A percentile compares a stretch with the other conserved stretches of the same genome.
These are phyloP conservation scores for Yamadazyma dushanensis DNA, from an alignment of 1,139 yeast genomes.

Conservation along the genomic window DNA sequence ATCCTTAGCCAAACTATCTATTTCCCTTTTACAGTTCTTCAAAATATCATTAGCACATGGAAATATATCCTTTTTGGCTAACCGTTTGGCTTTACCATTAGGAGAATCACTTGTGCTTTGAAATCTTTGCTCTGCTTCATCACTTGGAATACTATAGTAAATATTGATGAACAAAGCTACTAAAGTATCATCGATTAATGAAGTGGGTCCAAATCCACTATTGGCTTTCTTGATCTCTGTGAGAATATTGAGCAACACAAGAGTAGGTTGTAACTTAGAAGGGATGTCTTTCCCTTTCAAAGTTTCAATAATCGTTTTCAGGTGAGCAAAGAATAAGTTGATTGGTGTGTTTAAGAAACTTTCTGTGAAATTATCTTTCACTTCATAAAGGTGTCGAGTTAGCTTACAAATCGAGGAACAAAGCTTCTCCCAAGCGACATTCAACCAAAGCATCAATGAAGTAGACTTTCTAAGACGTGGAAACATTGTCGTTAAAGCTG, in stretches of 20 bases:
- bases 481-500: conserved; percentile 57
- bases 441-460: conserved; percentile 66
- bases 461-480: conserved; percentile 75
- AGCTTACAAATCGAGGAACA: conserved; percentile 50
- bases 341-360: conserved; percentile 47
- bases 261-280: conserved; percentile 24
- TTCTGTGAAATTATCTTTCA: conserved; percentile 56
- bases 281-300: conserved; percentile 32
- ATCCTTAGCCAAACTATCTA: conserved; percentile 32
- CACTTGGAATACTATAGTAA: conserved; percentile 26
- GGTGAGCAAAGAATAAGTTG: conserved; percentile 43
- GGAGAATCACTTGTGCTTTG: conserved; percentile 26
- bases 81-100: conserved; percentile 34
- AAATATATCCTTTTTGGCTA: conserved; percentile 47
- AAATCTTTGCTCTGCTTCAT: conserved; percentile 3
- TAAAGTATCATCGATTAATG: conserved; percentile 72
- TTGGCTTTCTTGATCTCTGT: conserved; percentile 70
- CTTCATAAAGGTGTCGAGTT: conserved; percentile 44
- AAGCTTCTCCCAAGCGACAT: conserved; percentile 64
- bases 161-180: conserved; percentile 61
- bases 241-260: conserved; percentile 52
- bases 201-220: conserved; percentile 81
- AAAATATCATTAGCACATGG: conserved; percentile 42
- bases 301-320: conserved; percentile 34
- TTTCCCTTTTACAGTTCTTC: conserved; percentile 26